phyloP scores from a whole-genome alignment of 495 filamentous ascomycete species.

The Aspergillus biplanus region DNA sequence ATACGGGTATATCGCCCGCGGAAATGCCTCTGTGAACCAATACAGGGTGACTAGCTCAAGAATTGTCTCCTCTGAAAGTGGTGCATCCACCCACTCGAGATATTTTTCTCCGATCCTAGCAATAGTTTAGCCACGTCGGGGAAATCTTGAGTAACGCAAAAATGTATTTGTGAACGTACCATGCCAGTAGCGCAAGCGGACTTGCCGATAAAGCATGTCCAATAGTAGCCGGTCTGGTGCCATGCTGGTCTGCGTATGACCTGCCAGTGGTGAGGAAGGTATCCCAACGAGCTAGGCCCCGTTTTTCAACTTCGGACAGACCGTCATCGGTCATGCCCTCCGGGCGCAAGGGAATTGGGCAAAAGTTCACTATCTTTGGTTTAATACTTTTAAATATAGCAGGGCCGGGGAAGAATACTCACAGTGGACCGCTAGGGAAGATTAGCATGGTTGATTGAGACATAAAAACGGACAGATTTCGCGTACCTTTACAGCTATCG shows the following conservation, averaged over 20 bases:
- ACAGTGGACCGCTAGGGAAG: constrained; percentile 39
- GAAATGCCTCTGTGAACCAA: constrained; percentile 66
- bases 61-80: constrained; percentile 56
- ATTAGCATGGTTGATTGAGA: neutral
- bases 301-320: constrained; percentile 40
- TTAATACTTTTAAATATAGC: neutral
- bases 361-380: constrained; percentile 34
- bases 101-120: constrained; percentile 69
- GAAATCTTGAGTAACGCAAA: neutral
- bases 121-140: constrained; percentile 11
- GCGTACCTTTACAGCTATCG: constrained; percentile 50
- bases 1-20: constrained; percentile 61
- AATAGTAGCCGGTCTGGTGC: constrained; percentile 64
- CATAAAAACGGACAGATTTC: neutral
- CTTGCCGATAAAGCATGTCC: constrained; percentile 58
- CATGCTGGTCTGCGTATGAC: constrained; percentile 62
- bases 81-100: constrained; percentile 62
- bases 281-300: constrained; percentile 32
- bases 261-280: constrained; percentile 44
- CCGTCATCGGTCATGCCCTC: constrained; percentile 53
- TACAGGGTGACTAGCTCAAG: constrained; percentile 62
- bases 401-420: constrained; percentile 12
- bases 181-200: constrained; percentile 66
- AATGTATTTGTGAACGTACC: constrained; percentile 43
- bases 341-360: constrained; percentile 57